Evolutionary conservation across 148 eudicot genomes (phyloP).

Genomic region (Amaranthus palmeri): DNA sequence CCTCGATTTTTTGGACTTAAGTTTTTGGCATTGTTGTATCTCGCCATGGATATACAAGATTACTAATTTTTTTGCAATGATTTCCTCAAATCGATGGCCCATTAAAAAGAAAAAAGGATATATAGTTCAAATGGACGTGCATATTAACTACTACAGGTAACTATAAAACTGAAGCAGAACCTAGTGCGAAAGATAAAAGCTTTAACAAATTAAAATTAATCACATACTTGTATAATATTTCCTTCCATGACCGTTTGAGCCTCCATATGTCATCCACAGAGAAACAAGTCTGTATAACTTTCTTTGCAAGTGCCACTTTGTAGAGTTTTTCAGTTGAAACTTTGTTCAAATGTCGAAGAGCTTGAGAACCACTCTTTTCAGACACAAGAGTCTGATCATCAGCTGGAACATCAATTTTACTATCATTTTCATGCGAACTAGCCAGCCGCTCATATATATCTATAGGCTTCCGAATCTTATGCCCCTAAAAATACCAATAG

Average conservation of each 20-base stretch:
- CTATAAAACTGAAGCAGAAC: neutral
- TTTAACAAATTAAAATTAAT: constrained; percentile 3
- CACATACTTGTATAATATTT: constrained; percentile 66
- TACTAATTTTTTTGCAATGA: neutral
- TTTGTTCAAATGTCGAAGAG: constrained; percentile 26
- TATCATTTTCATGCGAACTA: constrained; percentile 27
- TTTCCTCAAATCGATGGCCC: neutral
- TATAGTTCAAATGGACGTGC: neutral
- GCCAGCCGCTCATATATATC: constrained; percentile 52
- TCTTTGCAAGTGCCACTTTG: constrained; percentile 32
- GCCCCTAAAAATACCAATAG: constrained; percentile 34
- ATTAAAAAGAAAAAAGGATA: neutral
- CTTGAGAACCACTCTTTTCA: constrained; percentile 30
- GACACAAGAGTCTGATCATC: constrained; percentile 21
- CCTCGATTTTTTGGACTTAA: no score
- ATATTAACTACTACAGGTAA: neutral
- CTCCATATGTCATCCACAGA: constrained; percentile 42
- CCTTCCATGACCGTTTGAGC: constrained; percentile 38
- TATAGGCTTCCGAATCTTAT: constrained; percentile 46
- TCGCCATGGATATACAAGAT: neutral
- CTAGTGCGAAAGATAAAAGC: neutral
- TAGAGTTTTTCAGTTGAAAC: constrained; percentile 13
- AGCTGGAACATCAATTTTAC: constrained; percentile 29
- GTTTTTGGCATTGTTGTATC: neutral
- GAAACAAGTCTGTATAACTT: constrained; percentile 33